Evolutionary conservation across 1,139 yeast species (phyloP).

Genomic region (Groenewaldozyma auringiensis): DNA sequence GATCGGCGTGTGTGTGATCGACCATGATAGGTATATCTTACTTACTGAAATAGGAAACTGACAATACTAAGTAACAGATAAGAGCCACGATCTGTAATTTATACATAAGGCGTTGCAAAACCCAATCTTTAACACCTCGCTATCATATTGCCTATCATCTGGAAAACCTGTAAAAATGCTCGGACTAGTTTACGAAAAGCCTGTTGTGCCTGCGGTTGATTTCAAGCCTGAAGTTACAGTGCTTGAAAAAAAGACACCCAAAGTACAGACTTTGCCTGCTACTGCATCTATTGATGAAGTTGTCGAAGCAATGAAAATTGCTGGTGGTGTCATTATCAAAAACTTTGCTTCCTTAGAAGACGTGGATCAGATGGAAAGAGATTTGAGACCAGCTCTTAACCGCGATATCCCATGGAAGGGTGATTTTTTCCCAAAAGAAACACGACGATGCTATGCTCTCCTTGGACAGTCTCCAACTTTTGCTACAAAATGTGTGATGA

Average conservation of each 20-base stretch:
- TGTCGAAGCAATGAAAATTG: slow-evolving; percentile 2
- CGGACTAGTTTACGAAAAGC: background rate
- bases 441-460: slow-evolving; percentile 7
- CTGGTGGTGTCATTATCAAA: slow-evolving; percentile 10
- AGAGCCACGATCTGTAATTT: too few relatives aligned
- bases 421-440: slow-evolving; percentile 8
- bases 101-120: too few relatives aligned
- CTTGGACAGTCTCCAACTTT: slow-evolving; percentile 8
- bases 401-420: slow-evolving; percentile 9
- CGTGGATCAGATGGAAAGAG: slow-evolving; percentile 8
- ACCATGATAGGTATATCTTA: too few relatives aligned
- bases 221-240: background rate
- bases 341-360: slow-evolving; percentile 9
- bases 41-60: too few relatives aligned
- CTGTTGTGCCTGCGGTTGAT: background rate
- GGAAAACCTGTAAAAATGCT: too few relatives aligned
- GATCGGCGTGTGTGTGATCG: too few relatives aligned
- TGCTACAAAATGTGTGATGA: slow-evolving; percentile 5
- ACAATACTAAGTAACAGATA: too few relatives aligned
- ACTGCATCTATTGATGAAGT: slow-evolving; percentile 4
- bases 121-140: too few relatives aligned
- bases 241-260: background rate
- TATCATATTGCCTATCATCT: too few relatives aligned
- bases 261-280: background rate
- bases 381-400: slow-evolving; percentile 9